Evolutionary conservation across 768 basidiomycete species (phyloP).

Genomic region (Pleurotus platypus): DNA sequence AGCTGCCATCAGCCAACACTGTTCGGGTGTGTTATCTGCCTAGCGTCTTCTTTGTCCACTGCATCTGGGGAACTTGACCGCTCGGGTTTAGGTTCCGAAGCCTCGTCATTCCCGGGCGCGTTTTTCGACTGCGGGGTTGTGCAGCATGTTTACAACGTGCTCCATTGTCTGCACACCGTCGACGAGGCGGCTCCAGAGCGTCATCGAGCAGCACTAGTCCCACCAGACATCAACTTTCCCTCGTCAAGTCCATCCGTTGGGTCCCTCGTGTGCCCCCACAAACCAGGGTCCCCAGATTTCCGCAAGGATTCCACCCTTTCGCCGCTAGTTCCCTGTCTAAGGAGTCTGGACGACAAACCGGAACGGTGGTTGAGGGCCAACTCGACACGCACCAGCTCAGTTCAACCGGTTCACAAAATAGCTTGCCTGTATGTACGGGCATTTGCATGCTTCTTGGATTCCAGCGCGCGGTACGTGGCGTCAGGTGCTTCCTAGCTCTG

Average conservation of each 20-base stretch:
- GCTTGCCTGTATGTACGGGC: background rate
- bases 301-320: background rate
- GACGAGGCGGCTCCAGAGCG: no score
- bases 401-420: background rate
- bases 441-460: constrained; percentile 8
- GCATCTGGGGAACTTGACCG: no score
- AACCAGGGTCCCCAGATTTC: background rate
- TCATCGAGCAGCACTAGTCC: no score
- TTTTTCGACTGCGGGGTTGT: no score
- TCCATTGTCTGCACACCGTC: no score
- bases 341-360: background rate
- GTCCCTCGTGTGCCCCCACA: background rate
- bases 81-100: no score
- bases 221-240: no score
- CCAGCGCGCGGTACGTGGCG: constrained; percentile 6
- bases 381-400: background rate
- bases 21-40: no score
- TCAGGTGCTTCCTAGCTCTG: constrained; percentile 5
- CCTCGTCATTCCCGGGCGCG: no score
- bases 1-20: background rate
- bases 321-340: background rate
- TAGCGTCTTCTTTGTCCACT: no score
- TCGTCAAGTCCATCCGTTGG: no score
- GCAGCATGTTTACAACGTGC: no score
- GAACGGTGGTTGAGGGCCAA: background rate